A percentile compares a stretch with the other conserved stretches of the same genome.
Evolutionary conservation across 164 flowering plant genomes (phyloP).

Genomic region (Akebia trifoliata): DNA sequence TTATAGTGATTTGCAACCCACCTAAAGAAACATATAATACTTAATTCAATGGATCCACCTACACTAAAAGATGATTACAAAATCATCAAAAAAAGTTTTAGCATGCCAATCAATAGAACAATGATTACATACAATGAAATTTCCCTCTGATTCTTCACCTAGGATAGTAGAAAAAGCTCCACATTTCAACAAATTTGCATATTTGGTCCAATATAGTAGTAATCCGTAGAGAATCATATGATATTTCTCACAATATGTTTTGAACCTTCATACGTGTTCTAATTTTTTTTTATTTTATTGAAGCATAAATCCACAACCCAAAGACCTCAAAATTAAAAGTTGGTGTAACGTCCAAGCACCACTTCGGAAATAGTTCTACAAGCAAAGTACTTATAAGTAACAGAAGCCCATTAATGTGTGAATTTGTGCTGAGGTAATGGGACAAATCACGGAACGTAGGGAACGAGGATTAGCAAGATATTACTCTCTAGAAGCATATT

Average conservation of each 20-base stretch:
- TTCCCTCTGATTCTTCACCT: background rate
- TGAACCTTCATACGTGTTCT: too few relatives aligned
- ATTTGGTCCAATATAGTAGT: background rate
- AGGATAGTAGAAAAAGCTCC: background rate
- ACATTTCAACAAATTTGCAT: background rate
- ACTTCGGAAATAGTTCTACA: background rate
- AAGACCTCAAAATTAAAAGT: background rate
- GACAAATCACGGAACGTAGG: background rate
- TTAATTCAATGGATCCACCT: too few relatives aligned
- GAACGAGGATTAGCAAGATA: background rate
- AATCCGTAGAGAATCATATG: background rate
- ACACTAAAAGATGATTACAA: background rate
- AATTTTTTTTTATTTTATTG: too few relatives aligned
- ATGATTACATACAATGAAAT: background rate
- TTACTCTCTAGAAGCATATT: slow-evolving; percentile 64
- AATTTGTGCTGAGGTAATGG: background rate
- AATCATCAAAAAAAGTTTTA: background rate
- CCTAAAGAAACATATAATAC: slow-evolving; percentile 34
- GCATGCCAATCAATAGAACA: background rate
- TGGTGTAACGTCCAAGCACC: background rate
- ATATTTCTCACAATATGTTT: background rate
- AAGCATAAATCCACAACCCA: background rate
- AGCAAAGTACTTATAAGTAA: background rate
- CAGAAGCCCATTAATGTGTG: background rate
- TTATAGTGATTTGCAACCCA: slow-evolving; percentile 94